These are phyloP conservation scores for Thalia dealbata DNA, from an alignment of 176 grass and related monocot genomes.

Conservation along the genomic window DNA sequence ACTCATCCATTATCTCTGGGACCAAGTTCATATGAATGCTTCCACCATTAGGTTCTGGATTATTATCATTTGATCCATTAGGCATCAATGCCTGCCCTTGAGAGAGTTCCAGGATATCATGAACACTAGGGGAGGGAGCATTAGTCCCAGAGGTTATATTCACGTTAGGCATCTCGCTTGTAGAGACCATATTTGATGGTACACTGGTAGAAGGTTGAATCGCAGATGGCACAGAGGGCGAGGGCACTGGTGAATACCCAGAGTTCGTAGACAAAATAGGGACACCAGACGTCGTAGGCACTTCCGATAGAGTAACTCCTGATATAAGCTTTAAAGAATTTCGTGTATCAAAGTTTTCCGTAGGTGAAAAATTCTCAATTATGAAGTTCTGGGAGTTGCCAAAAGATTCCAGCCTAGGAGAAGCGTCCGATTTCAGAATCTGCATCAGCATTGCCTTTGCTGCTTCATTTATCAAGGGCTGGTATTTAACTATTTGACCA, in stretches of 20 bases:
- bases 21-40: constrained; percentile 5
- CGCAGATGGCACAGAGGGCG: constrained; percentile 37
- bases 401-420: constrained; percentile 34
- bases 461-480: constrained; percentile 89
- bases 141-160: constrained; percentile 26
- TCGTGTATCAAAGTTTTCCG: constrained; percentile 40
- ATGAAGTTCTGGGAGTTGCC: constrained; percentile 49
- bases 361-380: constrained; percentile 37
- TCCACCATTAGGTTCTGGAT: not conserved
- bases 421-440: constrained; percentile 63
- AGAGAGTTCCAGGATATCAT: not conserved
- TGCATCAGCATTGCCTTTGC: constrained; percentile 90
- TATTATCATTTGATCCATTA: not conserved
- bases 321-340: constrained; percentile 43
- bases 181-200: constrained; percentile 3
- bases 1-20: constrained; percentile 30
- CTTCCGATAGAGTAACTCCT: constrained; percentile 73
- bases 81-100: not conserved
- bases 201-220: constrained; percentile 37
- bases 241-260: constrained; percentile 53
- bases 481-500: constrained; percentile 93
- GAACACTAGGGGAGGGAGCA: not conserved
- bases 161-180: constrained; percentile 32
- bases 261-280: constrained; percentile 36
- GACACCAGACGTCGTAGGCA: constrained; percentile 35